Evolutionary conservation across 2,329 filamentous ascomycete genomes (phyloP), one percentile per base, ranked within the genome.

Genomic region (Colletotrichum limetticola): DNA sequence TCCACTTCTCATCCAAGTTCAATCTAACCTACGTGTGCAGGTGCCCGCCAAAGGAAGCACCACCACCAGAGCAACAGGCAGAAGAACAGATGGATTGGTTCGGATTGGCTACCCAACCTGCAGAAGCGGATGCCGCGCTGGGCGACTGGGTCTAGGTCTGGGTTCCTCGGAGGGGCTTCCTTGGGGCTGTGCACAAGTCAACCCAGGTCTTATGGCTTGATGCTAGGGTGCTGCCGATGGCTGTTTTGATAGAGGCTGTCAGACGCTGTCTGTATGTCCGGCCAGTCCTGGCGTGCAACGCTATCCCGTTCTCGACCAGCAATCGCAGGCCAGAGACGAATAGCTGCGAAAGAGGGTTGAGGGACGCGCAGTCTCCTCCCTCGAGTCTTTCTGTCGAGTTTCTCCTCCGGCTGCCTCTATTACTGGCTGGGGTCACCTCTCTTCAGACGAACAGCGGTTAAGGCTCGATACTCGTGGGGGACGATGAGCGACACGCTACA

Each of bases 141-240:
- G 61, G 46, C 53, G 37, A 28, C 70, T 65, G 61, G 61, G 61
- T 64, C 61, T 64, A 46, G 61, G 42, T 49, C 42, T 49, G 42
- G 70, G 66, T 70, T 72, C 56, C 66, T 32, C 61, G 60, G 66
- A 70, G 70, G 70, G 70, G 70, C 70, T 70, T 56, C 35, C 70
- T 70, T 52, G 70, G 70, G 70, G 66, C 70, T 72, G 70, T 72
- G 70, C 70, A 72, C 70, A 61, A 68, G 58, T 71, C 69, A 68
- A 68, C 52, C 58, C 65, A 59, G 66, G 67, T 52, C 52, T 70
- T 53, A 65, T 26, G 62, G 62, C 62, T 65, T 57, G 11, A 16
- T 65, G 55, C 66, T 72, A 71, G 71, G 60, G 56, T 60, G 71
- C 46, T 61, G 71, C 60, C 56, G 37, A 61, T 60, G 59, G 60